Evolutionary conservation across 306 rosid species (phyloP), one percentile per base, ranked within the genome.

Genomic region (Elaeagnus macrophylla): DNA sequence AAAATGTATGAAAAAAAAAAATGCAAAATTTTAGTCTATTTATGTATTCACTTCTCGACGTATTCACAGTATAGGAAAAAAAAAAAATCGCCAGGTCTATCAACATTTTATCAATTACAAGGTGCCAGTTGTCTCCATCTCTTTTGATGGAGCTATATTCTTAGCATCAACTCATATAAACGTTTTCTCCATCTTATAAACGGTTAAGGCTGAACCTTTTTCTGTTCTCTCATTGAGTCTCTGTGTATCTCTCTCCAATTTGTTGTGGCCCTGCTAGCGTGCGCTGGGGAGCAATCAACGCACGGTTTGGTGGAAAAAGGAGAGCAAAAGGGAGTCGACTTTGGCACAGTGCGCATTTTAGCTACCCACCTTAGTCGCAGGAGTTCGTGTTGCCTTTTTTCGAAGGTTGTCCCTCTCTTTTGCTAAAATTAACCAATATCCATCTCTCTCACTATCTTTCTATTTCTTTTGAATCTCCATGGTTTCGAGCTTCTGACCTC

Each of bases 361-460:
- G 74, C 67, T 25, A 54, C 56, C 64, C 83, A 66, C 61, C 66
- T 49, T 53, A 46, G 71, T 59, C 68, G 72, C 81, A 41, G 40
- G 36, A 67, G 62, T 65, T 67, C 59, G 71, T 53, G 63, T 63
- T 63, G 68, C 59, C 43, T 16, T 12, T 12, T 20, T 20, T 20
- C 62, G 67, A 61, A 61, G 66, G 59, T 52, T 38, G 39, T 7
- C 15, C 14, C 37, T 16, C 18, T 37, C 56, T 17, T 48, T 54
- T 14, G 62, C 49, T 53, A 1, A 43, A 19, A 57, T 13, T 10
- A 64, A 63, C 19, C 49, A 46, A 68, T n/a, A n/a, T 44, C 11
- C 44, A 58, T 47, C 35, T 58, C 19, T 32, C 18, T 13, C 25
- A 42, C 20, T 11, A 38, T 37, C 51, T 43, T 6, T 37, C 46